Evolutionary conservation across 2,329 filamentous ascomycete genomes (phyloP), one percentile per base, ranked within the genome.

Genomic region (Alternaria tenuissima): DNA sequence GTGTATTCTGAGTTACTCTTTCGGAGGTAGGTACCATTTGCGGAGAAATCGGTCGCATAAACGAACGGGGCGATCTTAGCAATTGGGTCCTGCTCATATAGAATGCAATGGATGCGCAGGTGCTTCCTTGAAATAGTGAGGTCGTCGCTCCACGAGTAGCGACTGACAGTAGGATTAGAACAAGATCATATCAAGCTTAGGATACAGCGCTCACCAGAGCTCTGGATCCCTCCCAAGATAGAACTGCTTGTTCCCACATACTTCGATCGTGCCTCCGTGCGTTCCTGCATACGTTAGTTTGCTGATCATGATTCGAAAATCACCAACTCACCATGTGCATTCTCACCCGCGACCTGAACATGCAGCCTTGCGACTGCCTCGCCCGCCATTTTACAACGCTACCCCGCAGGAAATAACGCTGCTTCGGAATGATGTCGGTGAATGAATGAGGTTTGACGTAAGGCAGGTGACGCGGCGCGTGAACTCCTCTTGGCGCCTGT

Each of bases 31-130:
- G 81, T 80, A 7, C 80, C 74, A 59, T 84, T 84, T 36, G 71
- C 73, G 0, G 83, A 85, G 3, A 83, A 49, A 53, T 83, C 79
- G 39, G 81, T 77, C 14, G 77, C 78, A 64, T 84, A 85, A 3
- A 85, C 76, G 55, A 85, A 77, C 5, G 83, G 82, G 3, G 78
- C 69, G 11, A 83, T 76, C 2, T 64, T 61, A 11, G 73, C 63
- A 24, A 70, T 56, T 14, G 70, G 68, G 26, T 77, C 68, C 55
- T 80, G 74, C 34, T 82, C 82, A 58, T 81, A 84, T 1, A 82
- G 55, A 48, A 84, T 76, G 64, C 81, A 82, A 62, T 82, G 81
- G 43, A 84, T 72, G 22, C 76, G 76, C 16, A 84, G 64, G 72
- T 85, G 83, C 54, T 77, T 74, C 34, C 78, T 80, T 16, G 83